Base-by-base conservation (phyloP, 1,284 basidiomycete species). In the Cutaneotrichosporon mucoides region DNA sequence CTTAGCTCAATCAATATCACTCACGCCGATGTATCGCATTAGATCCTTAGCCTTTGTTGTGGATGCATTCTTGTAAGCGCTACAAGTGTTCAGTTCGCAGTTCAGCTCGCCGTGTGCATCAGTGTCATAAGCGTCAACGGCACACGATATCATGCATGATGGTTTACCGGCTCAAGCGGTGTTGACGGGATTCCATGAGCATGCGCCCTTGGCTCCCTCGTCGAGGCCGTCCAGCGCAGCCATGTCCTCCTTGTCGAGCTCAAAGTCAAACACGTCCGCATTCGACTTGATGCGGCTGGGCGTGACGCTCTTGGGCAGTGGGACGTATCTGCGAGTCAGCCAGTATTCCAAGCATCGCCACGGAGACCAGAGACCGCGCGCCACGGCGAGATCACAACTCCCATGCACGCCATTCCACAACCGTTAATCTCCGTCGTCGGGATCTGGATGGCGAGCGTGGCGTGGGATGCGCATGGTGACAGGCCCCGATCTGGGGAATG, bases 251-350 rank as follows among this genome's bases (percentile, higher is more conserved):
- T 76, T 68, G 53, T 75, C 75, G 11, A 93, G 80, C 56, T 82
- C 82, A 67, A 92, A 92, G 70, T 87, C 85, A 61, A 84, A 90
- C 1, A 91, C 73, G 24, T 86, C 72, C 0, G 84, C 75, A 64
- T 93, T 93, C 15, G 84, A 84, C 43, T 79, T 75, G 65, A 92
- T 91, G 43, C 89, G 82, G 7, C 77, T 72, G 0, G 86, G 81
- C 0, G 82, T 86, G n/a, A 82, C 84, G 40, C 86, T 88, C 76
- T 91, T 92, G 4, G 89, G 88, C 24, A 92, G 81, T 0, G 88
- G 87, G 0, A 88, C 81, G 70, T 82, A 87, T 16, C 87, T 85
- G 48, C 12, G 24, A 1, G 50, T 55, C 50, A 67, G 55, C 42
- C 37, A 38, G 11, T 38, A 8, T 5, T 50, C 34, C 46, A n/a